Conservation (phyloP, 257 asterid genomes). For the Solanum verrucosum region DNA sequence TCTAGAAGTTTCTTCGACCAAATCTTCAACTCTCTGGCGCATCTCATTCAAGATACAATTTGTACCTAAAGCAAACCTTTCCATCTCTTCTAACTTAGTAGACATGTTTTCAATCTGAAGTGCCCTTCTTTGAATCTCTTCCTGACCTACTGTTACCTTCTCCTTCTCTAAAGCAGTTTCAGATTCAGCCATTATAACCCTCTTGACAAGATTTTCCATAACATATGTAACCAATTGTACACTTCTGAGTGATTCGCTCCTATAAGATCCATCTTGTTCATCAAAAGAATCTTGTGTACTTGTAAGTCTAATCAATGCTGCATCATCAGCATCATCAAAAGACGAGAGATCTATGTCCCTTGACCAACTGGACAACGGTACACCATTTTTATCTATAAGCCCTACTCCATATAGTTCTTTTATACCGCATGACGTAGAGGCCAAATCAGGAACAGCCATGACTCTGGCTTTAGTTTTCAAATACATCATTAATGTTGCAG, state of each 20-base stretch:
- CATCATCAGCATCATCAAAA: constrained; percentile 41
- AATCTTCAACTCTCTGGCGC: constrained; percentile 93
- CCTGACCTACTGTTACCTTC: constrained; percentile 66
- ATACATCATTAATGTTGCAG: constrained; percentile 72
- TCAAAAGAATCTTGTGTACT: constrained; percentile 41
- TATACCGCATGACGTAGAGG: constrained; percentile 65
- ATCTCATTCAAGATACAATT: constrained; percentile 72
- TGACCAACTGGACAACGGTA: constrained; percentile 65
- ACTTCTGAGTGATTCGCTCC: constrained; percentile 49
- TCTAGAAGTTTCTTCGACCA: constrained; percentile 91
- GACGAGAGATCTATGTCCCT: constrained; percentile 51
- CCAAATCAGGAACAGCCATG: constrained; percentile 72
- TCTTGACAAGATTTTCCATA: constrained; percentile 87
- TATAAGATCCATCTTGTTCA: constrained; percentile 62
- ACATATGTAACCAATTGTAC: constrained; percentile 76
- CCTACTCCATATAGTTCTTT: constrained; percentile 66
- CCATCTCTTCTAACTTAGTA: constrained; percentile 84
- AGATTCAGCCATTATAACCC: constrained; percentile 78
- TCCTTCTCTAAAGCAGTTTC: constrained; percentile 71
- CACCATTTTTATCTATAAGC: constrained; percentile 62
- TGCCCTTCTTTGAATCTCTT: constrained; percentile 60
- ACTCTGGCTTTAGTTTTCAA: constrained; percentile 82
- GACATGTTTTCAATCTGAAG: constrained; percentile 83
- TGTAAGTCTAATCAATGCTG: constrained; percentile 43
- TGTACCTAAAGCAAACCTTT: constrained; percentile 69